Percentiles rank a stretch among this genome's conserved stretches.
Evolutionary conservation across 805 yeast genomes (phyloP).

Genomic region (Sugiyamaella qingdaonensis): DNA sequence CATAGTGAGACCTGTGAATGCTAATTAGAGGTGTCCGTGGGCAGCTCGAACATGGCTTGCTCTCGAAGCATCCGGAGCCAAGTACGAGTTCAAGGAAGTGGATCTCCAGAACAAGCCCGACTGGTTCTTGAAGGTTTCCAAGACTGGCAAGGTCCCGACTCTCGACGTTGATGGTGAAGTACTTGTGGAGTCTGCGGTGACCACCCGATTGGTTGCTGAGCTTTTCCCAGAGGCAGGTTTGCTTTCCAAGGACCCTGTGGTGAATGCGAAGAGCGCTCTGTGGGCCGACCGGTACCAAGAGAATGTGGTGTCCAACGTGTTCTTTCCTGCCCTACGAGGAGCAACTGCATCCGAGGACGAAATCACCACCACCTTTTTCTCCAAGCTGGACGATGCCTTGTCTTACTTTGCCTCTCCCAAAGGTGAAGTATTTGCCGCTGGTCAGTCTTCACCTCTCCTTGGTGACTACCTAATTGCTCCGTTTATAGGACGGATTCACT

Average conservation of each 20-base stretch:
- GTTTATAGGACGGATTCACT: constrained; percentile 19
- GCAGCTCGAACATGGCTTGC: constrained; percentile 31
- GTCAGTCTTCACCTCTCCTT: constrained; percentile 19
- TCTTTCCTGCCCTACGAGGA: constrained; percentile 12
- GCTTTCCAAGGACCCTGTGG: constrained; percentile 16
- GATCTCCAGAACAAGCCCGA: constrained; percentile 30
- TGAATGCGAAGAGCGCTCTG: constrained; percentile 21
- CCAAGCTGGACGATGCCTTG: constrained; percentile 18
- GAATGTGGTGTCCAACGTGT: constrained; percentile 3
- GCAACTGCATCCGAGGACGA: constrained; percentile 1
- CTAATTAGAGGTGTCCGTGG: constrained; percentile 25
- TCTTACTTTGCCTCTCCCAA: constrained; percentile 18
- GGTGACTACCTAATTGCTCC: constrained; percentile 26
- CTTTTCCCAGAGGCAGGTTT: constrained; percentile 23
- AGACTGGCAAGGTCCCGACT: constrained; percentile 30
- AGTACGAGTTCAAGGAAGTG: constrained; percentile 26
- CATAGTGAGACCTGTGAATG: not conserved
- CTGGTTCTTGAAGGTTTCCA: constrained; percentile 27
- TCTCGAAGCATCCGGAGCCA: constrained; percentile 25
- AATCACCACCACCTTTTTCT: constrained; percentile 11
- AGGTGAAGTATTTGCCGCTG: constrained; percentile 13
- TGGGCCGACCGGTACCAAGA: constrained; percentile 25
- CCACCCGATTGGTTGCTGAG: constrained; percentile 27
- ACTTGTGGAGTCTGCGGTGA: constrained; percentile 25
- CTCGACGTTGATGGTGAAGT: constrained; percentile 24